Conservation (phyloP, 176 grass and related monocot species). For the Bothriochloa decipiens region DNA sequence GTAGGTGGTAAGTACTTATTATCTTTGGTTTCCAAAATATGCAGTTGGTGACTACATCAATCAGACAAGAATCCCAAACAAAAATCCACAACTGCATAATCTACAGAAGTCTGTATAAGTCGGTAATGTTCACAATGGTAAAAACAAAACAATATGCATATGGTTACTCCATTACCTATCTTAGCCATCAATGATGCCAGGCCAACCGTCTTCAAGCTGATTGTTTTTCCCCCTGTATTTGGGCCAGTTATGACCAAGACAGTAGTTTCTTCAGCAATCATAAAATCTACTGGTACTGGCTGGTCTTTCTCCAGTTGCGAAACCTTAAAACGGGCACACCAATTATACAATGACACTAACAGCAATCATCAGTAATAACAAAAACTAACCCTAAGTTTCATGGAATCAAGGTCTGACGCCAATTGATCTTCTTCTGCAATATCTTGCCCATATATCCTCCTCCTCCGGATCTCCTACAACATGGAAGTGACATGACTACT, state of each 20-base stretch:
- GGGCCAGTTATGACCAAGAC: constrained; percentile 85
- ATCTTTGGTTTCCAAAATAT: constrained; percentile 32
- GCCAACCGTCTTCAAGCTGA: constrained; percentile 82
- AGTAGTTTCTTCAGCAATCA: constrained; percentile 68
- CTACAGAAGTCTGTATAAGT: constrained; percentile 10
- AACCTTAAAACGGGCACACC: constrained; percentile 51
- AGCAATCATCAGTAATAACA: constrained; percentile 10
- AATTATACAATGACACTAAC: constrained; percentile 39
- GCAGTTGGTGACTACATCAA: not conserved
- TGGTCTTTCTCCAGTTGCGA: constrained; percentile 57
- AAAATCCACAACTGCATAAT: not conserved
- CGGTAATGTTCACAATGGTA: constrained; percentile 19
- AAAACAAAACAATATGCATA: not conserved
- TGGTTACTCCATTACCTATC: constrained; percentile 50
- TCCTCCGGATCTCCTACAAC: constrained; percentile 68
- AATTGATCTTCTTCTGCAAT: constrained; percentile 50
- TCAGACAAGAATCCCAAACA: constrained; percentile 16
- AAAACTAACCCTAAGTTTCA: constrained; percentile 70
- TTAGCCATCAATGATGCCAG: constrained; percentile 86
- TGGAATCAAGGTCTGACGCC: constrained; percentile 45
- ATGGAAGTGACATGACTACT: constrained; percentile 33
- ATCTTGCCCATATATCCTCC: constrained; percentile 71
- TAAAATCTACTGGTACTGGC: constrained; percentile 76
- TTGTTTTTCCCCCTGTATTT: constrained; percentile 87
- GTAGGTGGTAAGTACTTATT: not conserved